A percentile compares a stretch with the other conserved stretches of the same genome.
These are phyloP conservation scores for Nemania sp. DNA, from an alignment of 2,329 filamentous ascomycete genomes.

Conservation along the genomic window DNA sequence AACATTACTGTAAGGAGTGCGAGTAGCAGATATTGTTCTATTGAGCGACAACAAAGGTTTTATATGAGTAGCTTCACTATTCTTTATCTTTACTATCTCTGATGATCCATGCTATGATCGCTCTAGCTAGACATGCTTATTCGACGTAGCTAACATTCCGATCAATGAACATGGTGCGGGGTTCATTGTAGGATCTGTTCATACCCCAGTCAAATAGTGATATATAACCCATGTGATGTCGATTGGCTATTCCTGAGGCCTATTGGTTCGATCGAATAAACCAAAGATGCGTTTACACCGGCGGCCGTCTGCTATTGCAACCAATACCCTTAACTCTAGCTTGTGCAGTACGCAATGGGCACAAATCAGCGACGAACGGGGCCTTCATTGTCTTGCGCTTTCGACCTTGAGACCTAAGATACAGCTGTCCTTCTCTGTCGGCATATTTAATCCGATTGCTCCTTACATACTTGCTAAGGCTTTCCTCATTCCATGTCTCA, in stretches of 20 bases:
- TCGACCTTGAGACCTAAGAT: constrained; percentile 41
- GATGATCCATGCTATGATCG: background rate
- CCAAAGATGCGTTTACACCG: background rate
- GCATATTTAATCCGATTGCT: constrained; percentile 37
- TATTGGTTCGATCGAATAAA: background rate
- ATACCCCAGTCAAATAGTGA: background rate
- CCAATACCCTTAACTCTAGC: constrained; percentile 6
- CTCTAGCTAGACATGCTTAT: background rate
- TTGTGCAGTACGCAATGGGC: constrained; percentile 9
- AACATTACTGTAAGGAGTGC: background rate
- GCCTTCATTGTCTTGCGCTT: constrained; percentile 42
- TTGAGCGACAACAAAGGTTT: background rate
- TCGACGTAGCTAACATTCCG: background rate
- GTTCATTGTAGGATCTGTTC: background rate
- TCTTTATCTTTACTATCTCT: constrained; percentile 1
- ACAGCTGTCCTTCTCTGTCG: constrained; percentile 35
- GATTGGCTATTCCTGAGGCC: background rate
- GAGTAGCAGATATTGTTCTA: background rate
- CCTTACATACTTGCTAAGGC: constrained; percentile 41
- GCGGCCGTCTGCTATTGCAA: background rate
- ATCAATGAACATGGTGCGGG: background rate
- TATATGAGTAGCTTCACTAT: background rate
- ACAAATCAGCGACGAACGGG: constrained; percentile 37
- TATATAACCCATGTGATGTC: background rate
- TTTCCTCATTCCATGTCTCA: constrained; percentile 38